Evolutionary conservation across 495 filamentous ascomycete species (phyloP).

Genomic region (Neurospora pannonica): DNA sequence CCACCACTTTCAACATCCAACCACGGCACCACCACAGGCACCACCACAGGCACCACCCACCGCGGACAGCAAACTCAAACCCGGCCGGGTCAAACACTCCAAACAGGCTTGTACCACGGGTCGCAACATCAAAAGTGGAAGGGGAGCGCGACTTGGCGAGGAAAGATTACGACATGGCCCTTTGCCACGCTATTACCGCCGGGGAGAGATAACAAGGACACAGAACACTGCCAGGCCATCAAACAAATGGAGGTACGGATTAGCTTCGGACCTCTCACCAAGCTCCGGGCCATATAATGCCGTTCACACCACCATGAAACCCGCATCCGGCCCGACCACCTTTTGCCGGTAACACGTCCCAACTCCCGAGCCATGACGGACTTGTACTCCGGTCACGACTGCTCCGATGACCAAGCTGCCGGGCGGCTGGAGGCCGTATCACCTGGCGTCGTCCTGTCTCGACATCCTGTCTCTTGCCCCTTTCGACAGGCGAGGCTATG

Average conservation of each 20-base stretch:
- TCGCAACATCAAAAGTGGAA: not conserved
- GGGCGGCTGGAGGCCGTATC: not conserved
- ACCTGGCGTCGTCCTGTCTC: not conserved
- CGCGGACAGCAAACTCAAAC: not conserved
- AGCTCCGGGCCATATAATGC: not conserved
- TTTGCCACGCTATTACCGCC: not conserved
- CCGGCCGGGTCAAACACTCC: not conserved
- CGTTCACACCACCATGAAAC: not conserved
- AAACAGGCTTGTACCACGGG: not conserved
- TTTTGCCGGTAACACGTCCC: not conserved
- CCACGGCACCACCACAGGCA: not conserved
- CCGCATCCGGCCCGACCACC: not conserved
- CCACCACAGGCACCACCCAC: not conserved
- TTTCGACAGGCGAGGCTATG: not conserved
- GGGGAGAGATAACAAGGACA: not conserved
- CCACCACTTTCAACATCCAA: not conserved
- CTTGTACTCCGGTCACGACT: not conserved
- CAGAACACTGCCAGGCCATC: not conserved
- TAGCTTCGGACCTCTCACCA: not conserved
- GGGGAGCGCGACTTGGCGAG: not conserved
- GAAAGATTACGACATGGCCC: not conserved
- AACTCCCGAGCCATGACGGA: not conserved
- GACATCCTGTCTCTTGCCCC: not conserved
- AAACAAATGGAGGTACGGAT: not conserved
- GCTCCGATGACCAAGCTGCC: not conserved